Conservation (phyloP, 1,284 basidiomycete species). For the Boletus semigastroideus region DNA sequence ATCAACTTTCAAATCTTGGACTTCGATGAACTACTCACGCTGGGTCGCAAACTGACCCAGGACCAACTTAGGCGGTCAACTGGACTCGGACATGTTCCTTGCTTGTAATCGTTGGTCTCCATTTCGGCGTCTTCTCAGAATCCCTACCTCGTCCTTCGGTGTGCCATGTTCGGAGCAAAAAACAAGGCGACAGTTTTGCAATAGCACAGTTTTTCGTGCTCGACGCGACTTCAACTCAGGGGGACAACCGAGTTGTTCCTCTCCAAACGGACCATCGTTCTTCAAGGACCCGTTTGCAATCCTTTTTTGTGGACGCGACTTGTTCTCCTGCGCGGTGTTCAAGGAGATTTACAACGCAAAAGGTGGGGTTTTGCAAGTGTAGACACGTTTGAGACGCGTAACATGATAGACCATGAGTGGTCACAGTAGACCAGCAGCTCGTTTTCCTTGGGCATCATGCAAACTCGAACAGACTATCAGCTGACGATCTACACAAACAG, state of each 20-base stretch:
- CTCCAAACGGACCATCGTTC: background rate
- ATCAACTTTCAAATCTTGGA: no score
- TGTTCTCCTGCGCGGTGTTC: slow-evolving; percentile 55
- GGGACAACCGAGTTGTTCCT: background rate
- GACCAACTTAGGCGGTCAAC: no score
- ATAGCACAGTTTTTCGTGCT: background rate
- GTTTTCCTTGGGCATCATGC: background rate
- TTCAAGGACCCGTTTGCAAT: slow-evolving; percentile 39
- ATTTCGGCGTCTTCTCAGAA: background rate
- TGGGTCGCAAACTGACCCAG: no score
- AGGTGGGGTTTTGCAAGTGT: slow-evolving; percentile 33
- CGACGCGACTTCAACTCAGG: background rate
- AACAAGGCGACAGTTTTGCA: background rate
- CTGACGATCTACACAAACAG: slow-evolving; percentile 20
- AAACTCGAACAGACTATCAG: background rate
- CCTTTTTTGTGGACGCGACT: slow-evolving; percentile 57
- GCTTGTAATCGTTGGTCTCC: background rate
- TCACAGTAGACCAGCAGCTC: background rate
- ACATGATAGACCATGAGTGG: background rate
- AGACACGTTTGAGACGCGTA: background rate
- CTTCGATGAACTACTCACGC: no score
- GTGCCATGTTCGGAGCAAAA: background rate
- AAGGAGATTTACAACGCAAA: slow-evolving; percentile 38
- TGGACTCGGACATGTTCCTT: background rate
- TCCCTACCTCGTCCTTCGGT: background rate